Evolutionary conservation across 139 green algal genomes (phyloP).

Genomic region (Penium margaritaceum): DNA sequence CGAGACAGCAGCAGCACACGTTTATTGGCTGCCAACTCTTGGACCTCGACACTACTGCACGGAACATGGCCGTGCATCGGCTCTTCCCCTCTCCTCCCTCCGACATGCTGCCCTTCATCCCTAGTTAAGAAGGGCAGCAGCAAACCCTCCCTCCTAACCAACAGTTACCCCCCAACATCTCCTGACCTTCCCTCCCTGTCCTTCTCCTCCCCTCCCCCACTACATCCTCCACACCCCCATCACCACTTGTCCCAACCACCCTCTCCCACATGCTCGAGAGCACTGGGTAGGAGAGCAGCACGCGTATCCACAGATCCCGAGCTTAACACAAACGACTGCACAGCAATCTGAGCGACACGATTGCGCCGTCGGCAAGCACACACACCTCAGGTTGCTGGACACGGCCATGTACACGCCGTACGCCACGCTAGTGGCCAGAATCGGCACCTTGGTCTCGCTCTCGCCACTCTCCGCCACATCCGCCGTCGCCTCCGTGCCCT

Average conservation of each 20-base stretch:
- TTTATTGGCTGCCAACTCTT: not conserved
- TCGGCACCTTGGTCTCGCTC: slow-evolving; percentile 60
- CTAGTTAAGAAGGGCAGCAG: too few relatives aligned
- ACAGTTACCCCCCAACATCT: not conserved
- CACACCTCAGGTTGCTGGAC: slow-evolving; percentile 71
- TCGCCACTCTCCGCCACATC: not conserved
- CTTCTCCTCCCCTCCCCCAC: not conserved
- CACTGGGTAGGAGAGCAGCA: too few relatives aligned
- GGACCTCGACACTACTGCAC: not conserved
- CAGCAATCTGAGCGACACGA: too few relatives aligned
- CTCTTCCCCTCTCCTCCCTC: too few relatives aligned
- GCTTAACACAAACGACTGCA: too few relatives aligned
- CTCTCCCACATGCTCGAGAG: not conserved
- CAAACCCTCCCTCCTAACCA: too few relatives aligned
- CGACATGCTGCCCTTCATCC: too few relatives aligned
- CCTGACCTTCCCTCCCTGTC: not conserved
- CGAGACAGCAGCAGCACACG: not conserved
- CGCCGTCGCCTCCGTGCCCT: not conserved
- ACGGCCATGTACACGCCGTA: slow-evolving; percentile 94
- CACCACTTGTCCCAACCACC: not conserved
- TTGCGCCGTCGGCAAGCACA: not conserved
- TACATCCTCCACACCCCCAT: not conserved
- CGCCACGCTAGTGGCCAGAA: slow-evolving; percentile 64
- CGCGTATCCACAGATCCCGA: not conserved
- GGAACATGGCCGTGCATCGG: too few relatives aligned